Evolutionary conservation across 352 stramenopile genomes (phyloP).

Genomic region (Phytophthora europaea): DNA sequence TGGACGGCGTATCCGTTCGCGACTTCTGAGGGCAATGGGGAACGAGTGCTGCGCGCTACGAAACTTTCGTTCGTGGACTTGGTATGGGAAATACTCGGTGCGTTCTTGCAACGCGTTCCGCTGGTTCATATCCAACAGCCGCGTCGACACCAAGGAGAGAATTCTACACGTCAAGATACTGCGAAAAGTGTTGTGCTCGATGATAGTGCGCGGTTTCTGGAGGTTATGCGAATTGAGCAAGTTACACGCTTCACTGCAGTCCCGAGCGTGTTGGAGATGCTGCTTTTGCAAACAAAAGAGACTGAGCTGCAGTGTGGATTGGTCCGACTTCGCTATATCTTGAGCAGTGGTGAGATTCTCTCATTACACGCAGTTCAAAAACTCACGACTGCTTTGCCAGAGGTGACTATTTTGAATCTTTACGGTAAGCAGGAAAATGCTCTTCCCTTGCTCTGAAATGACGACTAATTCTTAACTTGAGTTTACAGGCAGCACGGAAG

Average conservation of each 20-base stretch:
- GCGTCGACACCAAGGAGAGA: background rate
- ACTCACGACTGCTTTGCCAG: conserved; percentile 31
- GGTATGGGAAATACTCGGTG: conserved; percentile 66
- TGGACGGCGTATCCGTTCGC: conserved; percentile 51
- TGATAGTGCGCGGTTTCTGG: conserved; percentile 39
- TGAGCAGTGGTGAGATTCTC: conserved; percentile 68
- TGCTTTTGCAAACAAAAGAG: conserved; percentile 41
- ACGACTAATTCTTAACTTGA: background rate
- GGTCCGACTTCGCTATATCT: conserved; percentile 41
- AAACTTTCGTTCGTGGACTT: conserved; percentile 64
- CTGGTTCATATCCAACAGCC: conserved; percentile 49
- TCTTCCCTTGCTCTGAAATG: background rate
- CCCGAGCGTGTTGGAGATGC: conserved; percentile 58
- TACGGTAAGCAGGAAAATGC: conserved; percentile 46
- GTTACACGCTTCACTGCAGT: conserved; percentile 61
- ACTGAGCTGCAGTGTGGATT: conserved; percentile 11
- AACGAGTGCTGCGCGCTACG: conserved; percentile 56
- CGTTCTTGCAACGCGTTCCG: conserved; percentile 46
- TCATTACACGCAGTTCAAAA: conserved; percentile 35
- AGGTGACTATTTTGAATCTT: conserved; percentile 59
- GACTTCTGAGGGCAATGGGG: conserved; percentile 1
- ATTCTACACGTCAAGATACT: background rate
- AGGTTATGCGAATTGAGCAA: conserved; percentile 16
- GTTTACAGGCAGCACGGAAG: conserved; percentile 59
- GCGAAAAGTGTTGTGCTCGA: conserved; percentile 55